Base-by-base conservation (phyloP, 2,329 filamentous ascomycete species). In the Periconia digitata region DNA sequence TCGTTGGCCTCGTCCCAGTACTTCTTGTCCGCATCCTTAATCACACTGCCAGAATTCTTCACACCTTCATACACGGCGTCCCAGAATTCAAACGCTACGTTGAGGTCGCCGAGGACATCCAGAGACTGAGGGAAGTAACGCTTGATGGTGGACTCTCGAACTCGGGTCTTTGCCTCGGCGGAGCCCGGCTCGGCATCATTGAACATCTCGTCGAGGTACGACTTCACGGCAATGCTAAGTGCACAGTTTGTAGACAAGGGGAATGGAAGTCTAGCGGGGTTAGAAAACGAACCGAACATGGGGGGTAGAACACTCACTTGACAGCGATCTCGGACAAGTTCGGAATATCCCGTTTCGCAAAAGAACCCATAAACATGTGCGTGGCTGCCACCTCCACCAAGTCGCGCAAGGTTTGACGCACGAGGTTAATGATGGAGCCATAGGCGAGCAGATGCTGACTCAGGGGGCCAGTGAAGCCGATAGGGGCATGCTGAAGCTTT, bases 381-480 rank as follows among this genome's bases (percentile, higher is more conserved):
- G 85, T 85, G 17, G 92, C 78, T 54, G 92, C 83, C 36, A 90
- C 87, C 72, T 99, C 94, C 13, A 94, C 76, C 29, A 97, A 74
- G 67, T 95, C 91, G 40, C 94, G 84, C 55, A 95, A 79, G 27
- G 85, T 84, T 55, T 87, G 84, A 34, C 92, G 87, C 20, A 96
- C 85, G 35, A 89, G 84, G 2, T 86, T 86, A 35, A 90, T 85
- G 49, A 97, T 79, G 1, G 90, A 92, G 51, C 90, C 88, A 76
- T 92, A 99, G 21, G 85, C 86, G 36, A 99, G 79, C 44, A 96
- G 79, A 58, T 92, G 91, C 71, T 94, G 87, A 77, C 91, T 96
- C 1, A 99, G 80, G 1, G 94, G 92, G 0, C 94, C 94, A 2
- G 92, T 96, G 72, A 96, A 99, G 23, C 94, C 94, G 59, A 92